Evolutionary conservation across 139 green algal genomes (phyloP), one percentile per base, ranked within the genome.

Genomic region (Chlamydomonas sp.): DNA sequence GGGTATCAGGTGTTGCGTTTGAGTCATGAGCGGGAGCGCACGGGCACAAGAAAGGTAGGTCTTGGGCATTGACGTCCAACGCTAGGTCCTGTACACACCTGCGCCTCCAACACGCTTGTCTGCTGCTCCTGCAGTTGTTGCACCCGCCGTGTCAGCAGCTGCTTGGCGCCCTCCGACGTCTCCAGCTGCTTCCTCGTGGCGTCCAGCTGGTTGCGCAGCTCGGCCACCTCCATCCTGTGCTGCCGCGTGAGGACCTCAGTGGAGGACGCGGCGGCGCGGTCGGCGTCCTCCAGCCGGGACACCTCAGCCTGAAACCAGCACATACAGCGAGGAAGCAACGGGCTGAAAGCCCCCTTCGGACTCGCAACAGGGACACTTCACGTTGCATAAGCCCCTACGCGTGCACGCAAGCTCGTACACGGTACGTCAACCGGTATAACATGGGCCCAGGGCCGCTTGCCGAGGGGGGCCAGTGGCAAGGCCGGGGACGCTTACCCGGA

Each of bases 71-170:
- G 20, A 60, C 6, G 8, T 8, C 63, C 63, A 10, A 12, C 16
- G 20, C 72, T 78, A 60, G 10, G 10, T 18, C 72, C 72, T 2
- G 59, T 59, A 15, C 77, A 0, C 63, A 88, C 84, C 84, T 88
- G 84, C 17, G 83, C 18, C 6, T 88, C 84, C 63, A 82, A 17
- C 49, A 88, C 63, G 57, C 10, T 68, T 75, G 75, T 58, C 58
- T 88, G 84, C 75, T 88, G 84, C 18, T 88, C 84, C 75, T 88
- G 75, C 84, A 88, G 84, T 63, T 88, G 84, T 64, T 88, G 74
- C 84, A 88, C 58, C 0, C 84, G 84, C 7, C 60, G n/a, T 18
- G 49, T 63, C 49, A 88, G 75, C 84, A 88, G 20, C 66, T 83
- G 84, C 84, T 83, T 88, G 16, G 84, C 84, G 57, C 64, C 17